Base-by-base conservation (phyloP, 331 rosid species). In the Acacia concinna region DNA sequence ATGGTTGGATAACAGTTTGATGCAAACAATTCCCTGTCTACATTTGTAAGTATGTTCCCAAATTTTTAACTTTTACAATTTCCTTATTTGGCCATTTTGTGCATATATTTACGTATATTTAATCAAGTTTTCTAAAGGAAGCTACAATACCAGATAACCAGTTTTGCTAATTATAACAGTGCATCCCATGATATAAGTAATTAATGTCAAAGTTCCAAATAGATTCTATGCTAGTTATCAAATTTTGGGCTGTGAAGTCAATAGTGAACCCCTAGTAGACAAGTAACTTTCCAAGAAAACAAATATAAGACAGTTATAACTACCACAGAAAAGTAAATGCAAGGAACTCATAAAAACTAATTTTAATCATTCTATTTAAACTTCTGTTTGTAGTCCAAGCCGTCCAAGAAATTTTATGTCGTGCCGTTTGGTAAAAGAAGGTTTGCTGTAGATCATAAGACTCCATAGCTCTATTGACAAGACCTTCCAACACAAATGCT, bases 381-480 rank as follows among this genome's bases (percentile, higher is more conserved):
- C 20, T 21, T 79, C 43, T 35, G 46, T 49, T 63, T 63, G 25
- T 41, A 65, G 79, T n/a, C 76, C 56, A 31, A 74, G 13, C n/a
- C 25, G 79, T 52, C 73, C 57, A 31, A 68, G 18, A 35, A 35
- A 79, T 52, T 38, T 13, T n/a, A 71, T 71, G 60, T 68, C 47
- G 34, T 49, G 38, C 47, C 40, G 21, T 62, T 62, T 30, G 30
- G 46, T 40, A 21, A 75, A 84, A 65, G 47, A 34, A 52, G 28
- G 27, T 30, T 38, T 41, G 64, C 28, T 37, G 56, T 35, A 73
- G 46, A 74, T 64, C 30, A 47, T 6, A 41, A 67, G 30, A 23
- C 52, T 68, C 10, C 8, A 1, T 20, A 27, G 35, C 18, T 68
- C 20, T 30, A 2, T 11, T 12, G 11, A 12, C 23, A 25, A 11